Evolutionary conservation across 208 protist genomes (phyloP).

Genomic region (Leishmania arabica): DNA sequence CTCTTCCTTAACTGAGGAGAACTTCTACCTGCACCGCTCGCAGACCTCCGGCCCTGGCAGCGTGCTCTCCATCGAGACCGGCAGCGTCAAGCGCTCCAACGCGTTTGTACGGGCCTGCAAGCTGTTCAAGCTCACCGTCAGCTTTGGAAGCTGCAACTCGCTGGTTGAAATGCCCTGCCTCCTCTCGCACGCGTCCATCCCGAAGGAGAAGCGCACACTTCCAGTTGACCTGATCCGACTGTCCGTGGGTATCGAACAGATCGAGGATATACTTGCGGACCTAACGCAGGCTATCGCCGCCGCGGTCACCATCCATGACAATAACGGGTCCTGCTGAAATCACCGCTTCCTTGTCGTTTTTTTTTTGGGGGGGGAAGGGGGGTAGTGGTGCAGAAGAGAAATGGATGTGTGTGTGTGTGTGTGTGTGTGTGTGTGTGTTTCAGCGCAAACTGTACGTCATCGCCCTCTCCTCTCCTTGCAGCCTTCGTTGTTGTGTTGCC

Average conservation of each 20-base stretch:
- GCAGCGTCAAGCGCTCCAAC: constrained; percentile 54
- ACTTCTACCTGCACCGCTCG: constrained; percentile 70
- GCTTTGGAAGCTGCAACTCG: constrained; percentile 94
- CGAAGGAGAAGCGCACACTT: constrained; percentile 84
- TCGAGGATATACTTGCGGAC: constrained; percentile 92
- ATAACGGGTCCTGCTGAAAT: constrained; percentile 15
- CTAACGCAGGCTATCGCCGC: constrained; percentile 78
- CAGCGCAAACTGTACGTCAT: neutral
- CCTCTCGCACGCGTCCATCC: constrained; percentile 96
- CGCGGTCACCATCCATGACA: constrained; percentile 30
- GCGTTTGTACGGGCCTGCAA: constrained; percentile 82
- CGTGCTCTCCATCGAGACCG: constrained; percentile 81
- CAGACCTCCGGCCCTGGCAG: constrained; percentile 64
- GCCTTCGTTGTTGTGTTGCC: neutral
- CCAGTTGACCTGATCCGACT: constrained; percentile 90
- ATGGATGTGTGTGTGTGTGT: neutral
- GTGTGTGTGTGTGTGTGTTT: neutral
- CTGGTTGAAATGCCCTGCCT: constrained; percentile 92
- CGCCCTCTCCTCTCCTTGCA: neutral
- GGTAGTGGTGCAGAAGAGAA: neutral
- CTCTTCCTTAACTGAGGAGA: constrained; percentile 71
- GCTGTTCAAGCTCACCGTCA: constrained; percentile 94
- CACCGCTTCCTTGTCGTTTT: neutral
- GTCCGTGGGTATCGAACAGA: constrained; percentile 95
- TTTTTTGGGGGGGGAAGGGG: neutral